Evolutionary conservation across 768 basidiomycete species (phyloP), one percentile per base, ranked within the genome.

Genomic region (Mrakia frigida): DNA sequence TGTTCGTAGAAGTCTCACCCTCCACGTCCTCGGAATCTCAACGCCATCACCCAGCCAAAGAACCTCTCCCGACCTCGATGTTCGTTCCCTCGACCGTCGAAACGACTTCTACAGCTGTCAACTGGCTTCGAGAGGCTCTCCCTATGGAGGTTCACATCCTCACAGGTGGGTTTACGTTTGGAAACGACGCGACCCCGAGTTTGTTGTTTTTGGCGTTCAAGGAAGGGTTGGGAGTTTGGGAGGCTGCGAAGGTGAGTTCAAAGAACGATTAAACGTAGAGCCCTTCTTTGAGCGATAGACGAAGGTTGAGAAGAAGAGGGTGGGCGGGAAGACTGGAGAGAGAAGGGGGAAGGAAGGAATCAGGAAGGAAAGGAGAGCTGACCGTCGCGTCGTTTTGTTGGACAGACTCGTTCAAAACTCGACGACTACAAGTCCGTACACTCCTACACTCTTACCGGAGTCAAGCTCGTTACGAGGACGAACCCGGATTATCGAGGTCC

Each of bases 361-460:
- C n/a, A 21, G 53, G 28, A 4, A 28, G 23, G n/a, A 23, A 43
- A 2, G 43, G 16, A 43, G 43, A 18, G 14, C 70, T 72, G 28
- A 31, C 31, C 39, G 10, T 60, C 11, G 35, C 52, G 50, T 37
- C 13, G 5, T 5, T 7, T 50, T 52, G 5, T 50, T 52, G 5
- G n/a, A 4, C 75, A 95, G 92, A 88, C 95, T 16, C 88, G 89
- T 75, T 97, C 93, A 3, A 88, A 87, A 74, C 86, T 88, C 79
- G 96, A 98, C 82, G 82, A 90, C 28, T 92, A 95, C 84, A 96
- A 93, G 82, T 90, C 93, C 79, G 83, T 90, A 13, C 84, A 93
- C 75, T 87, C 88, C 77, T 84, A 96, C 79, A 90, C 86, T 78
- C 92, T 98, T 80, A 86, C 88, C 50, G 85, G 88, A 73, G 87